Conservation (phyloP, 345 rosid species). For the Ceriops decandra region DNA sequence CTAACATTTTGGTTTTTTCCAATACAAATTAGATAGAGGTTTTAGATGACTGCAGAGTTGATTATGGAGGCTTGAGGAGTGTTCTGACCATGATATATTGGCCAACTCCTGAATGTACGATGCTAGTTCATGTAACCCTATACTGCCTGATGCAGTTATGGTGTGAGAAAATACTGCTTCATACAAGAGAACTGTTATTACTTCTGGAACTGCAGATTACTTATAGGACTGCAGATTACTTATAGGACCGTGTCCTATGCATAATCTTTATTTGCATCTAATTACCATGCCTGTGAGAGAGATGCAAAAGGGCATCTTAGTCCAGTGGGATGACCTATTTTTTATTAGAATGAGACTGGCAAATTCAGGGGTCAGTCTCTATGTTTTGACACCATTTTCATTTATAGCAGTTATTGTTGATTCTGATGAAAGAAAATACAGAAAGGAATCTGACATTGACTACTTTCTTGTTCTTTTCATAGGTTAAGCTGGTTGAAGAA, state of each 20-base stretch:
- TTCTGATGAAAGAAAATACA: background rate
- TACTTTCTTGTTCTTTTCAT: slow-evolving; percentile 14
- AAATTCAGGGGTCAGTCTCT: background rate
- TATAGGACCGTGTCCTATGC: background rate
- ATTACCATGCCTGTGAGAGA: background rate
- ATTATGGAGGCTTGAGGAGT: background rate
- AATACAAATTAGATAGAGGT: background rate
- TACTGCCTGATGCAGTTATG: background rate
- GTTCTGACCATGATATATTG: background rate
- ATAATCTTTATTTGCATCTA: background rate
- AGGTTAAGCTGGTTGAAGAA: slow-evolving; percentile 41
- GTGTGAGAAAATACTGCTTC: background rate
- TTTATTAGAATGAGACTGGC: background rate
- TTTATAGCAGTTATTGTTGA: background rate
- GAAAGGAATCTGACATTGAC: background rate
- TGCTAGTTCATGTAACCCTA: background rate
- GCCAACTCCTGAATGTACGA: background rate
- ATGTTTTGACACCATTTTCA: background rate
- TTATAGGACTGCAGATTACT: background rate
- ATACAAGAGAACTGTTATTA: background rate
- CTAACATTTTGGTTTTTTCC: background rate
- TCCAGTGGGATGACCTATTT: no score
- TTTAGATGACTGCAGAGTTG: background rate
- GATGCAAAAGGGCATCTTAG: no score
- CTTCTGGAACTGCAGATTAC: no score